Evolutionary conservation across 2,329 filamentous ascomycete genomes (phyloP).

Genomic region (Escovopsis sp.): DNA sequence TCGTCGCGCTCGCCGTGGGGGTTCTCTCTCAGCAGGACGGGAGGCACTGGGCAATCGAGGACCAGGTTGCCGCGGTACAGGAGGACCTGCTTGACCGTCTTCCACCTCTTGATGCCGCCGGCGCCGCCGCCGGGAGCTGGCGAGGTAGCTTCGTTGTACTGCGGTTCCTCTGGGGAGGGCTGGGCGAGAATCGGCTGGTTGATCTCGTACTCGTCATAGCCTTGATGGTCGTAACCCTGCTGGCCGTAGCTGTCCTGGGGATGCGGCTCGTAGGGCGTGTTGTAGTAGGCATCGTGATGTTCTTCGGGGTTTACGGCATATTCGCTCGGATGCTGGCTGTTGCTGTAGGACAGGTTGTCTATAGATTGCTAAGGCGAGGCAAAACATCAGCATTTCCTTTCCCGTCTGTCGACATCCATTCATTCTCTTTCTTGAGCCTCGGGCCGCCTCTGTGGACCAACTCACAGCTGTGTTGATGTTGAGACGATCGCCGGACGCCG

Average conservation of each 20-base stretch:
- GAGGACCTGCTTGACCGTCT: slow-evolving; percentile 97
- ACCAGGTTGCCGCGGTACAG: slow-evolving; percentile 94
- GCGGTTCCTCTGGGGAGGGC: slow-evolving; percentile 32
- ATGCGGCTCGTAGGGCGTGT: slow-evolving; percentile 63
- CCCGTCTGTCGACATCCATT: neutral
- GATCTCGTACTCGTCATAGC: slow-evolving; percentile 54
- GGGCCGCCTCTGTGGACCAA: slow-evolving; percentile 9
- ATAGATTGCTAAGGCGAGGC: slow-evolving; percentile 31
- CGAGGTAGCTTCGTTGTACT: neutral
- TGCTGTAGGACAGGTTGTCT: slow-evolving; percentile 35
- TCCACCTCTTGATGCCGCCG: slow-evolving; percentile 68
- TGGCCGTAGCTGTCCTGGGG: slow-evolving; percentile 25
- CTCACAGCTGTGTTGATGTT: slow-evolving; percentile 73
- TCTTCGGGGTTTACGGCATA: slow-evolving; percentile 70
- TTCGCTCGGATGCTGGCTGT: slow-evolving; percentile 38
- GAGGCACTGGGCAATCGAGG: slow-evolving; percentile 89
- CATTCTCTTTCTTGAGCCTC: too few species aligned
- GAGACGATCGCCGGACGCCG: slow-evolving; percentile 59
- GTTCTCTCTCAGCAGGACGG: slow-evolving; percentile 71
- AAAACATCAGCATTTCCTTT: too few species aligned
- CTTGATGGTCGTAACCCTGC: slow-evolving; percentile 25
- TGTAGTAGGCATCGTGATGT: slow-evolving; percentile 80
- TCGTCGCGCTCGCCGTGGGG: slow-evolving; percentile 87
- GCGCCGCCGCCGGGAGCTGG: slow-evolving; percentile 13
- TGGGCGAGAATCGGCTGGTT: slow-evolving; percentile 61